Evolutionary conservation across 2,329 filamentous ascomycete genomes (phyloP).

Genomic region (Penicillium sp.): DNA sequence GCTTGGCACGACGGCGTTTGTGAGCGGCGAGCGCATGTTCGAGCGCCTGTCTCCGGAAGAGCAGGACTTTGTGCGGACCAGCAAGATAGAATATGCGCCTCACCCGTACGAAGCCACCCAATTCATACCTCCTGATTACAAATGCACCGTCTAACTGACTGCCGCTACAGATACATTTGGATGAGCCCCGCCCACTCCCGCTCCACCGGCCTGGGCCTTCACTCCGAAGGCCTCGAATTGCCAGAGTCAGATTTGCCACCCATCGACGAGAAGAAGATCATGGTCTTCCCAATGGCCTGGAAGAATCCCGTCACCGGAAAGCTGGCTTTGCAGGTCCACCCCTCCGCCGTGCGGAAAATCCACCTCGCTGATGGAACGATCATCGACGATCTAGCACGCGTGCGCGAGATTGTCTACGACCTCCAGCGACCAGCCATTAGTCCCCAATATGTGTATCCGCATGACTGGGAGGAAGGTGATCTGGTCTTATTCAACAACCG

Average conservation of each 20-base stretch:
- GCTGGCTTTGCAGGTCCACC: conserved; percentile 70
- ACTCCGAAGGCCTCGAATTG: conserved; percentile 65
- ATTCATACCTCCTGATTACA: too few relatives aligned
- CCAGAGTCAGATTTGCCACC: conserved; percentile 59
- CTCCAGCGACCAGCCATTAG: conserved; percentile 71
- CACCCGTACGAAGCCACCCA: conserved; percentile 61
- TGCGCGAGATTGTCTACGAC: conserved; percentile 67
- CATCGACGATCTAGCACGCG: conserved; percentile 64
- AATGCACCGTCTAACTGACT: too few relatives aligned
- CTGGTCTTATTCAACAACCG: conserved; percentile 76
- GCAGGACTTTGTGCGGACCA: conserved; percentile 64
- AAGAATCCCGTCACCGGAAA: conserved; percentile 68
- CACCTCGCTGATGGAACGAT: conserved; percentile 65
- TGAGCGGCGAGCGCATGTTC: conserved; percentile 68
- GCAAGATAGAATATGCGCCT: conserved; percentile 70
- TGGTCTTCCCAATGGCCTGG: conserved; percentile 74
- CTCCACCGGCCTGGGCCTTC: conserved; percentile 67
- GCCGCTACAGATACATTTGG: conserved; percentile 61
- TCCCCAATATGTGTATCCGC: conserved; percentile 65
- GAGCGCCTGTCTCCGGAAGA: conserved; percentile 63
- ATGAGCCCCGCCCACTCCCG: conserved; percentile 68
- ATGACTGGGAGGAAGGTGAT: conserved; percentile 76
- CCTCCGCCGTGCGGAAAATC: conserved; percentile 66
- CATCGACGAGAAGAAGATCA: conserved; percentile 64
- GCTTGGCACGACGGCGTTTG: conserved; percentile 74